These are phyloP conservation scores for Triadica sebifera DNA, from an alignment of 345 rosid genomes.

Conservation along the genomic window DNA sequence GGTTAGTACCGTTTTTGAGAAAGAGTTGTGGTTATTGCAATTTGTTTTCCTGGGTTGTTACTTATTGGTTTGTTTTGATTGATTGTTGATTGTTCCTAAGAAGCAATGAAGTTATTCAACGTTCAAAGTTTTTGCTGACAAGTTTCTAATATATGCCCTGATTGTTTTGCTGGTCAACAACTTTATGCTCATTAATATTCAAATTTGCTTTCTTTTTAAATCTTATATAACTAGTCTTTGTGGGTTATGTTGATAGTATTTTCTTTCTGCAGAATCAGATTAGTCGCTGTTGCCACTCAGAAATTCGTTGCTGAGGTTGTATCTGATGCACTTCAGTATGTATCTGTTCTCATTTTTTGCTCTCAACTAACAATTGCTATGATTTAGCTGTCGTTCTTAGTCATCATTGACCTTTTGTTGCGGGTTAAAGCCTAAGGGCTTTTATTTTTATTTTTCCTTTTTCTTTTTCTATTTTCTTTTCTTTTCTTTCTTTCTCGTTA, in stretches of 20 bases:
- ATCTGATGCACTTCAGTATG: constrained; percentile 82
- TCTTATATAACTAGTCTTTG: not conserved
- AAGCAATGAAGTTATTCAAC: not conserved
- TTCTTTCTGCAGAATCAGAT: constrained; percentile 60
- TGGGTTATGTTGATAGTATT: constrained; percentile 3
- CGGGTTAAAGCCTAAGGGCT: not conserved
- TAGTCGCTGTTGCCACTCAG: constrained; percentile 95
- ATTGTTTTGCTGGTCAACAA: not conserved
- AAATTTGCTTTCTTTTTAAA: not conserved
- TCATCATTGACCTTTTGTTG: not conserved
- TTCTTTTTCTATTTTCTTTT: no score
- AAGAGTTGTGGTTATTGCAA: not conserved
- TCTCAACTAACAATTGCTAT: not conserved
- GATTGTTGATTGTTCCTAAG: not conserved
- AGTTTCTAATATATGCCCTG: not conserved
- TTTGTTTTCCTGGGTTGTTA: not conserved
- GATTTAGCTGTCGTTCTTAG: not conserved
- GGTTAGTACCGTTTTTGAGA: no score
- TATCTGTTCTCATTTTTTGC: not conserved
- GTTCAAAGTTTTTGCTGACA: not conserved
- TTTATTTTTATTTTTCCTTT: not conserved
- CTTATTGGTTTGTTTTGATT: not conserved
- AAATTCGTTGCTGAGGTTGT: constrained; percentile 96
- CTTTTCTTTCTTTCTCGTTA: no score
- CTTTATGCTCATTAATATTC: not conserved